These are phyloP conservation scores for Aspergillus jensenii DNA, from an alignment of 2,329 filamentous ascomycete genomes.

Conservation along the genomic window DNA sequence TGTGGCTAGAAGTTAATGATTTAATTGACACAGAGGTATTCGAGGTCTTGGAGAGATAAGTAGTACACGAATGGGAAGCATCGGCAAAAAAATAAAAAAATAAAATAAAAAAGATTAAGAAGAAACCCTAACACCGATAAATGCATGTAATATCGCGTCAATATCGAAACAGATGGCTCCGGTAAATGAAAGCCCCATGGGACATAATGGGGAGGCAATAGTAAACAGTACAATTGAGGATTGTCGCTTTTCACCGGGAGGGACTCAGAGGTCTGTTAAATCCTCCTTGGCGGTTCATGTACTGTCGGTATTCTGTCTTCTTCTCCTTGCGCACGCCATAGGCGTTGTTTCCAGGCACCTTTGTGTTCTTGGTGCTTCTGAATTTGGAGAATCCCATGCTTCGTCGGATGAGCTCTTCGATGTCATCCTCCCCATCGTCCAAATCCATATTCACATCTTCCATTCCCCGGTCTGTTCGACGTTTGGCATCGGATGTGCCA, in stretches of 20 bases:
- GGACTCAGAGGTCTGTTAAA: slow-evolving; percentile 53
- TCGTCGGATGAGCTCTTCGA: slow-evolving; percentile 71
- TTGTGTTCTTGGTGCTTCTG: slow-evolving; percentile 81
- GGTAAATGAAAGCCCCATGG: slow-evolving; percentile 6
- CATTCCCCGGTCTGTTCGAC: slow-evolving; percentile 23
- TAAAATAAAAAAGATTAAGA: not conserved
- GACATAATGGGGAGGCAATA: slow-evolving; percentile 8
- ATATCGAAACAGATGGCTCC: slow-evolving; percentile 16
- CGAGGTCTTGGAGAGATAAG: not conserved
- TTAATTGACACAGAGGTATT: not conserved
- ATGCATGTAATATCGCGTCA: slow-evolving; percentile 25
- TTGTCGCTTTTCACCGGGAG: slow-evolving; percentile 29
- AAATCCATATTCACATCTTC: slow-evolving; percentile 42
- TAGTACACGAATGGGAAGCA: not conserved
- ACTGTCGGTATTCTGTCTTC: slow-evolving; percentile 92
- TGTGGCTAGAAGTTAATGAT: not conserved
- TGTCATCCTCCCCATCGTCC: slow-evolving; percentile 62
- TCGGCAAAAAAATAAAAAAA: not conserved
- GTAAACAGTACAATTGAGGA: not conserved
- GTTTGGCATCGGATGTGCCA: slow-evolving; percentile 22
- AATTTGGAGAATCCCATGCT: slow-evolving; percentile 92
- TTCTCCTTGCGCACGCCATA: slow-evolving; percentile 87
- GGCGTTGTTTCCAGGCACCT: slow-evolving; percentile 82
- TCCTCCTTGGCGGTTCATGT: slow-evolving; percentile 66
- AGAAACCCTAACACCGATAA: slow-evolving; percentile 27